A percentile compares a stretch with the other conserved stretches of the same genome.
These are phyloP conservation scores for Eutrema japonicum DNA, from an alignment of 345 rosid genomes.

Conservation along the genomic window DNA sequence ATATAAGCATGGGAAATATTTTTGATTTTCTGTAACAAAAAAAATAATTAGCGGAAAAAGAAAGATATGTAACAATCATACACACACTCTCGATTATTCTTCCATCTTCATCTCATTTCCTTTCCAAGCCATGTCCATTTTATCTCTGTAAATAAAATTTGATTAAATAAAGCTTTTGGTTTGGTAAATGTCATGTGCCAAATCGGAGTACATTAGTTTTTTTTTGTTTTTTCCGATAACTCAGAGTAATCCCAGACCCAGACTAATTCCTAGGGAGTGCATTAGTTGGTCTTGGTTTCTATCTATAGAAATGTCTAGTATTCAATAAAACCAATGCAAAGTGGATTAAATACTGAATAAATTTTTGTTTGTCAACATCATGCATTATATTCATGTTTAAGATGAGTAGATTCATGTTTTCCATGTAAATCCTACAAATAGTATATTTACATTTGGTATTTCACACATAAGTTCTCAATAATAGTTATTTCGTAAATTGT, in stretches of 20 bases:
- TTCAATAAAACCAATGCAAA: background rate
- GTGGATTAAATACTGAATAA: background rate
- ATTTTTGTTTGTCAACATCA: no score
- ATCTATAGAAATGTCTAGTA: background rate
- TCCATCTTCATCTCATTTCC: slow-evolving; percentile 19
- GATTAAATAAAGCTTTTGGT: background rate
- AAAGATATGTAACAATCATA: slow-evolving; percentile 19
- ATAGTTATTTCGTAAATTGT: no score
- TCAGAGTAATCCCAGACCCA: no score
- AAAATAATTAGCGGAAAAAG: background rate
- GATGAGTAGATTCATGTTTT: no score
- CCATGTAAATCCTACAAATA: no score
- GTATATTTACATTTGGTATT: no score
- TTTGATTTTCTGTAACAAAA: no score
- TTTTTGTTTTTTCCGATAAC: no score
- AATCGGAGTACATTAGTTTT: background rate
- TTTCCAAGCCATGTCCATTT: background rate
- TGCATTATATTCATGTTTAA: no score
- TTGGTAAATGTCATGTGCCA: background rate
- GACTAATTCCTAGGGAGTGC: no score
- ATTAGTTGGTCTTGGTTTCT: background rate
- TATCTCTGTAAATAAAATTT: background rate
- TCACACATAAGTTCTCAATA: no score
- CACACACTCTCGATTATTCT: slow-evolving; percentile 21
- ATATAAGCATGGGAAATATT: background rate